Evolutionary conservation across 2,329 filamentous ascomycete species (phyloP).

Genomic region (Aspergillus flavus): DNA sequence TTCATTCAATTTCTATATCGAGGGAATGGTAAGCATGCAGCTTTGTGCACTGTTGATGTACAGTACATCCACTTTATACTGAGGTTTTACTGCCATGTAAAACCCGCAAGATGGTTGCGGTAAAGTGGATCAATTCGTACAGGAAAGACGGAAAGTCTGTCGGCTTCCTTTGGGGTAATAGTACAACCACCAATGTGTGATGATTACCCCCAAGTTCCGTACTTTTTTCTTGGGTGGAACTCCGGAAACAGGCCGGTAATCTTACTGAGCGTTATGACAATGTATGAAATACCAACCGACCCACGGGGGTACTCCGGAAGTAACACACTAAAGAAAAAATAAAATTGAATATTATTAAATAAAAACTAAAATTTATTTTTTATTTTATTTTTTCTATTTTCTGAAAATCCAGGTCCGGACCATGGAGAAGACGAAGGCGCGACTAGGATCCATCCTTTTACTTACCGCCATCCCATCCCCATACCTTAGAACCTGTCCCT

Average conservation of each 20-base stretch:
- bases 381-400: slow-evolving; percentile 3
- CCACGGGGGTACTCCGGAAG: slow-evolving; percentile 32
- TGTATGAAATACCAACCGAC: slow-evolving; percentile 25
- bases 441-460: slow-evolving; percentile 21
- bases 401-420: slow-evolving; percentile 15
- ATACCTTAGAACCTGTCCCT: slow-evolving; percentile 27
- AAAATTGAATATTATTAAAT: slow-evolving; percentile 14
- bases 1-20: background rate
- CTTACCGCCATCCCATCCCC: slow-evolving; percentile 28
- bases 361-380: slow-evolving; percentile 1
- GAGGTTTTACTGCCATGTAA: background rate
- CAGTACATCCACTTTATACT: background rate
- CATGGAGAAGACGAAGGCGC: slow-evolving; percentile 21
- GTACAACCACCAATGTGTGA: slow-evolving; percentile 4
- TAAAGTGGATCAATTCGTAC: slow-evolving; percentile 9
- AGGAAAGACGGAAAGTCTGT: background rate
- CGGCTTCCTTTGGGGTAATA: slow-evolving; percentile 1
- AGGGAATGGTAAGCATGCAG: background rate
- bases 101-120: slow-evolving; percentile 6
- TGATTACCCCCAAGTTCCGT: slow-evolving; percentile 17
- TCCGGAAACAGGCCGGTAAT: slow-evolving; percentile 36
- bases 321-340: slow-evolving; percentile 19
- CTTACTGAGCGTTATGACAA: slow-evolving; percentile 25
- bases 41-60: background rate
- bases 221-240: slow-evolving; percentile 27